Conservation (phyloP, 2,329 filamentous ascomycete species). For the Fusarium clavum region DNA sequence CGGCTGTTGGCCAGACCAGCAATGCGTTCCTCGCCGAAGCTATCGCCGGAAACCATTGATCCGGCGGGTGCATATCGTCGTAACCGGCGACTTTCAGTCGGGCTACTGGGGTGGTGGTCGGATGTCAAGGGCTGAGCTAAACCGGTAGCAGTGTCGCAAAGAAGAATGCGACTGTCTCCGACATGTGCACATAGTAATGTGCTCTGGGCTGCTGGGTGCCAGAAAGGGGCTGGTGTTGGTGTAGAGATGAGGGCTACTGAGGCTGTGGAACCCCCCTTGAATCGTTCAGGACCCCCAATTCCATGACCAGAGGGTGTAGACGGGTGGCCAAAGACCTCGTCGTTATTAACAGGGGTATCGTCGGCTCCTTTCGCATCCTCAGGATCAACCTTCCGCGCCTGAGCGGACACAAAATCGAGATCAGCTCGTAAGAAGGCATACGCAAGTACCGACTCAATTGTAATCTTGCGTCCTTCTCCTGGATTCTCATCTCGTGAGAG, state of each 20-base stretch:
- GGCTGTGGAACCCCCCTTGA: conserved; percentile 93
- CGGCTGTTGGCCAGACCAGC: conserved; percentile 93
- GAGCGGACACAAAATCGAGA: conserved; percentile 91
- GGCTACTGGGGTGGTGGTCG: conserved; percentile 92
- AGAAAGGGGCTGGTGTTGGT: conserved; percentile 90
- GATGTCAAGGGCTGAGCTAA: conserved; percentile 83
- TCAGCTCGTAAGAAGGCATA: conserved; percentile 96
- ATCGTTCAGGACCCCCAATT: conserved; percentile 81
- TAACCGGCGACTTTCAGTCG: conserved; percentile 83
- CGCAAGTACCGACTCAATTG: conserved; percentile 81
- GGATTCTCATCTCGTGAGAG: conserved; percentile 50
- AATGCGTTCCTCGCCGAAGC: conserved; percentile 97
- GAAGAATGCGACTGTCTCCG: conserved; percentile 89
- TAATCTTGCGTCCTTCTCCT: conserved; percentile 58
- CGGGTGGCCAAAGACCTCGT: conserved; percentile 80
- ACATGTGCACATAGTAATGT: conserved; percentile 91
- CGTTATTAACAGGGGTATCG: conserved; percentile 84
- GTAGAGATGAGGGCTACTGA: conserved; percentile 92
- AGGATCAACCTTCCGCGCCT: conserved; percentile 82
- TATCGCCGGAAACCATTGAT: conserved; percentile 86
- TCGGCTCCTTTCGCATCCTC: conserved; percentile 78
- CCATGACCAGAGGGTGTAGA: conserved; percentile 65
- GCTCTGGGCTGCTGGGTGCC: conserved; percentile 88
- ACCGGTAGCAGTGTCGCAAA: conserved; percentile 88
- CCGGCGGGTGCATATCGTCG: conserved; percentile 82